Evolutionary conservation across 2,329 filamentous ascomycete species (phyloP).

Genomic region (Lecanicillium sp.): DNA sequence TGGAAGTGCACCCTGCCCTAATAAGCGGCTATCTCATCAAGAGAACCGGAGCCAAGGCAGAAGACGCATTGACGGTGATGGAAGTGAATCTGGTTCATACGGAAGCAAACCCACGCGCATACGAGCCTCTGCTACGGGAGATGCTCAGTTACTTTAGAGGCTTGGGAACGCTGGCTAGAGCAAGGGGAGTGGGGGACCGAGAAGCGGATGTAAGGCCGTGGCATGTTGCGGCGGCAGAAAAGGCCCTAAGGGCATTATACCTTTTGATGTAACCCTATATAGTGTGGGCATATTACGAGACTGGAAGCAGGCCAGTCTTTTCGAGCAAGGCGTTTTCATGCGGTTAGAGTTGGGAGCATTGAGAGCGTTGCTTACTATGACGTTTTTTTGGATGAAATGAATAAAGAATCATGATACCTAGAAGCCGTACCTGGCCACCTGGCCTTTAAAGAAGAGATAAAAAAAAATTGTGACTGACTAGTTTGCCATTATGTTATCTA

Average conservation of each 20-base stretch:
- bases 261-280: constrained; percentile 52
- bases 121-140: constrained; percentile 61
- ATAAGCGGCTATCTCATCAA: constrained; percentile 60
- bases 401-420: too few species aligned
- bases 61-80: constrained; percentile 52
- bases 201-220: constrained; percentile 61
- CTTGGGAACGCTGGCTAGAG: constrained; percentile 59
- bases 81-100: constrained; percentile 57
- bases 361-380: background rate
- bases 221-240: constrained; percentile 67
- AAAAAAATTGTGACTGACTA: too few species aligned
- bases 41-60: constrained; percentile 43
- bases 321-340: background rate
- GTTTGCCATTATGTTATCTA: too few species aligned
- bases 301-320: constrained; percentile 4
- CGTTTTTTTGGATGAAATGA: too few species aligned
- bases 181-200: constrained; percentile 52
- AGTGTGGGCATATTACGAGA: constrained; percentile 9
- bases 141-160: constrained; percentile 61
- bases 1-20: constrained; percentile 48
- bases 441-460: too few species aligned
- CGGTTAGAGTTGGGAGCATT: background rate
- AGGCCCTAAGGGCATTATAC: constrained; percentile 57
- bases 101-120: constrained; percentile 40
- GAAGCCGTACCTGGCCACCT: too few species aligned